These are phyloP conservation scores for Fusarium incarnatum DNA, from an alignment of 2,329 filamentous ascomycete species.

Conservation along the genomic window DNA sequence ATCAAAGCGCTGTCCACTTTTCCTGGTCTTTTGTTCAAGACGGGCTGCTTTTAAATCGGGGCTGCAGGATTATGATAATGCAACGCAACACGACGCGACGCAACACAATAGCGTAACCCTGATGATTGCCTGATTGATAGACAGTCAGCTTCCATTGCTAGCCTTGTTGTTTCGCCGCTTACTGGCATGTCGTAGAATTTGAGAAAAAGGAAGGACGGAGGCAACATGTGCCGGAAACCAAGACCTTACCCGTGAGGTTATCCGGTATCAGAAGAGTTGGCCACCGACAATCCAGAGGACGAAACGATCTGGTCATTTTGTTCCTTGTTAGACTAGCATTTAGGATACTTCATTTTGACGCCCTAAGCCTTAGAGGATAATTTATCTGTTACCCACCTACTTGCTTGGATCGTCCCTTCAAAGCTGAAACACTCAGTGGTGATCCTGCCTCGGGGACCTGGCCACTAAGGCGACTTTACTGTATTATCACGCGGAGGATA, in stretches of 20 bases:
- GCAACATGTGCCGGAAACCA: neutral
- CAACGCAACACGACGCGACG: slow-evolving; percentile 11
- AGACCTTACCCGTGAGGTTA: neutral
- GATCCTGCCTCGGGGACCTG: neutral
- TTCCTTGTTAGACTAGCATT: neutral
- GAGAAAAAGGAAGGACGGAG: slow-evolving; percentile 10
- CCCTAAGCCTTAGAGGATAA: neutral
- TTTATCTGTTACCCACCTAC: neutral
- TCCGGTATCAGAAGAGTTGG: neutral
- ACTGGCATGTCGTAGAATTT: neutral
- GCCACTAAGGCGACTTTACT: slow-evolving; percentile 19
- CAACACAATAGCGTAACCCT: neutral
- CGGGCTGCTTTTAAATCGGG: slow-evolving; percentile 14
- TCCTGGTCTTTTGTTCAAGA: neutral
- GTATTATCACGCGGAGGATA: slow-evolving; percentile 18
- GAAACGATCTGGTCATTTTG: neutral
- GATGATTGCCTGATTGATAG: neutral
- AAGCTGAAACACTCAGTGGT: slow-evolving; percentile 23
- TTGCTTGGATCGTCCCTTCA: slow-evolving; percentile 6
- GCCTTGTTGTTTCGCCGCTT: neutral
- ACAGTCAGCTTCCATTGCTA: neutral
- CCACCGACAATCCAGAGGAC: neutral
- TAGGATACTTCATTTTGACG: neutral
- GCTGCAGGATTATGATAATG: slow-evolving; percentile 14
- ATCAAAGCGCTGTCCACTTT: slow-evolving; percentile 25